Base-by-base conservation (phyloP, 2,329 filamentous ascomycete species). In the Fusarium heterosporum region DNA sequence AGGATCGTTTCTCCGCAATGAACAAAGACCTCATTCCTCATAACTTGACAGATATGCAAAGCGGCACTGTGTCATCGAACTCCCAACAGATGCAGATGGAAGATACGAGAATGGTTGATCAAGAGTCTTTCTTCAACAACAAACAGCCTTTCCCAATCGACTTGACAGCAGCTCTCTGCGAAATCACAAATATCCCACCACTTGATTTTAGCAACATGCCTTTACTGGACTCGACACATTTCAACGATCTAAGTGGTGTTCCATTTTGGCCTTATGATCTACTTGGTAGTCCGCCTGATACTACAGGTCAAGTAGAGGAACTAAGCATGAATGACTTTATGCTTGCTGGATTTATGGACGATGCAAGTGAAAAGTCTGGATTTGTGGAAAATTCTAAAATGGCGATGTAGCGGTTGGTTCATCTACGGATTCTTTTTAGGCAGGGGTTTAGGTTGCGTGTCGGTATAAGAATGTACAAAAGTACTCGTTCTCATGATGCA, bases 141-240 rank as follows among this genome's bases (percentile, higher is more conserved):
- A 64, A 40, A 4, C 53, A 64, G 0, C 28, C 41, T 0, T 64
- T 60, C 0, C 53, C 60, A 1, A 25, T 34, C 0, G 61, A 64
- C 1, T 0, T 64, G 0, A 54, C 42, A 8, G 60, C 61, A 7
- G 55, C 60, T 0, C 13, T 64, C 2, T 49, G 61, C 6, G 61
- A 64, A 2, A 60, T 64, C 3, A 64, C 61, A 4, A 64, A 64
- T 25, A 55, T 64, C 7, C 60, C 60, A 6, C 54, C 61, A 0
- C 1, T 64, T 3, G 47, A 60, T 1, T 60, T 64, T 11, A 38
- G 43, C 6, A 43, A 60, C 8, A 60, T 64, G 43, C 34, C 61
- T 1, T 42, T 64, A 2, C 32, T 60, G 12, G 54, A 60, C 13
- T 49, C 61, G 3, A 46, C 54, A 1, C 43, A 49, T 4, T 48